Conservation (phyloP, 345 rosid species). For the Balakata baccata region DNA sequence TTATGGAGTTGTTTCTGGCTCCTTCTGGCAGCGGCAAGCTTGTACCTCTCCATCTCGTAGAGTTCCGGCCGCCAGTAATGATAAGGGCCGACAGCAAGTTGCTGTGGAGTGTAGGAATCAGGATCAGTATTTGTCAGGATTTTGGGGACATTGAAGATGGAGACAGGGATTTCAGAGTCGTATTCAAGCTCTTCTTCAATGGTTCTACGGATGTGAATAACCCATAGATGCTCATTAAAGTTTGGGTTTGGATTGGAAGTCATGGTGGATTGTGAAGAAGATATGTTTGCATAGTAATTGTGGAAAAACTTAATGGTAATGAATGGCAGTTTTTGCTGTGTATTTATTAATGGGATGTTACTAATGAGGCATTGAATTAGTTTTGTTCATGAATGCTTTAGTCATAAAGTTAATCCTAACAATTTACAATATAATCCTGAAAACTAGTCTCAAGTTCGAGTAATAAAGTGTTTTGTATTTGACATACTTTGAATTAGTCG, state of each 20-base stretch:
- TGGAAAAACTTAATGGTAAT: neutral
- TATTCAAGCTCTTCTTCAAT: slow-evolving; percentile 59
- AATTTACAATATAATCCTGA: no score
- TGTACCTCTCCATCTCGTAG: slow-evolving; percentile 64
- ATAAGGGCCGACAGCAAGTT: slow-evolving; percentile 75
- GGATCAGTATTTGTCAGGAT: slow-evolving; percentile 42
- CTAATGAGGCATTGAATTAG: no score
- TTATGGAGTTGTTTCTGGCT: slow-evolving; percentile 32
- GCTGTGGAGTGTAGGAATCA: slow-evolving; percentile 63
- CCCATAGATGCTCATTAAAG: slow-evolving; percentile 65
- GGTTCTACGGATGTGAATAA: slow-evolving; percentile 44
- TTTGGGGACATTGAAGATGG: slow-evolving; percentile 70
- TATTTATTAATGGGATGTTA: no score
- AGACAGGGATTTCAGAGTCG: slow-evolving; percentile 41
- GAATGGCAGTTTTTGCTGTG: no score
- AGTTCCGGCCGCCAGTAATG: slow-evolving; percentile 67
- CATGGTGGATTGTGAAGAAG: slow-evolving; percentile 8
- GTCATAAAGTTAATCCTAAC: no score
- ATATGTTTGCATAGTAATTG: neutral
- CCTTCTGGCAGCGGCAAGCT: slow-evolving; percentile 54
- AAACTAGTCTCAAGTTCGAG: no score
- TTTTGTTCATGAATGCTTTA: no score
- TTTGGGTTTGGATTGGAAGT: slow-evolving; percentile 24
- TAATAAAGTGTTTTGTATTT: no score
- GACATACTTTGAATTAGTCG: no score